phyloP scores from a whole-genome alignment of 768 basidiomycete genomes.

The Kwoniella europaea region DNA sequence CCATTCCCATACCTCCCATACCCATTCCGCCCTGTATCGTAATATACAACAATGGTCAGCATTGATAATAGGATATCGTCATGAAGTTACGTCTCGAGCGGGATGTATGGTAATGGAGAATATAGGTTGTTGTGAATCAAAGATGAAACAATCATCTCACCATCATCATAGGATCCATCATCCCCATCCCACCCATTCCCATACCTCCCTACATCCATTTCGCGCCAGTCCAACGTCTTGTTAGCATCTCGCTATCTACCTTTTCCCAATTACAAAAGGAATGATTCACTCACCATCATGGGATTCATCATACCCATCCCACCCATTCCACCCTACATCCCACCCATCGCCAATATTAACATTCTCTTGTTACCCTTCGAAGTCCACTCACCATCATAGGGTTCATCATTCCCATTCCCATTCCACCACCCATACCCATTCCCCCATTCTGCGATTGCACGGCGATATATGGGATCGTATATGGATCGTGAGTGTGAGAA shows the following conservation, averaged over 20 bases:
- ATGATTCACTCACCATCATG: conserved; percentile 26
- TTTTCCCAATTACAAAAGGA: neutral
- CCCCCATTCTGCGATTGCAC: conserved; percentile 5
- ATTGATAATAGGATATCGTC: too few relatives aligned
- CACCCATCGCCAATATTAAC: conserved; percentile 61
- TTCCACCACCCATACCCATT: conserved; percentile 37
- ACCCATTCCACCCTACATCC: conserved; percentile 62
- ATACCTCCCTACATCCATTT: conserved; percentile 16
- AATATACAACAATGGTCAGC: neutral
- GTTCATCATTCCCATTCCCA: conserved; percentile 49
- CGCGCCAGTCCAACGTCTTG: neutral
- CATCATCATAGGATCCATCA: conserved; percentile 46
- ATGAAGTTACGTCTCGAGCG: neutral
- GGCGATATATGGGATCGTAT: neutral
- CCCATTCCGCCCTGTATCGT: conserved; percentile 24
- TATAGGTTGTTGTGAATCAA: too few relatives aligned
- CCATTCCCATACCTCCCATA: conserved; percentile 60
- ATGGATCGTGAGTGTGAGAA: neutral
- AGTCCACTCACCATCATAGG: conserved; percentile 50
- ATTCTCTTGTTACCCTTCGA: conserved; percentile 40
- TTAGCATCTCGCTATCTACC: neutral
- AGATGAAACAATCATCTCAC: conserved; percentile 6
- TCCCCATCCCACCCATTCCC: conserved; percentile 37
- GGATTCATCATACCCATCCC: conserved; percentile 62
- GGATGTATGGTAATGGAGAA: neutral